These are phyloP conservation scores for Trichoderma breve DNA, from an alignment of 2,329 filamentous ascomycete species.

Conservation along the genomic window DNA sequence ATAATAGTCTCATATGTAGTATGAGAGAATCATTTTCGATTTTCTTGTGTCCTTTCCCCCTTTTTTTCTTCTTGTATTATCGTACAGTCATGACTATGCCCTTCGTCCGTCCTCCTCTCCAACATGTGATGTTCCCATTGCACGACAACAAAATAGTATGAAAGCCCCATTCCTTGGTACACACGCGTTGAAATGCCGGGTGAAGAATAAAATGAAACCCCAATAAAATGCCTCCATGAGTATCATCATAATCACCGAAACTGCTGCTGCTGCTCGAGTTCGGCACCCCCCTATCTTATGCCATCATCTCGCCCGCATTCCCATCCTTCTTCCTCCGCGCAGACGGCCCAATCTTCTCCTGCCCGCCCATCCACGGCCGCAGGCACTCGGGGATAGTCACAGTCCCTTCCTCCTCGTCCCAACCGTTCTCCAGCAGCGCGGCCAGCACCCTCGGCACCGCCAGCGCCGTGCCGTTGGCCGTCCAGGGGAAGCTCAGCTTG, in stretches of 20 bases:
- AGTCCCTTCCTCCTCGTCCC: slow-evolving; percentile 66
- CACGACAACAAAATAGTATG: neutral
- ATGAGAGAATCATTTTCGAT: neutral
- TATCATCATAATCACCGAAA: neutral
- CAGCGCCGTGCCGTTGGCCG: slow-evolving; percentile 89
- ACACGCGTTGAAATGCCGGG: neutral
- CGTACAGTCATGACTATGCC: neutral
- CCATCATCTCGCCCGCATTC: slow-evolving; percentile 8
- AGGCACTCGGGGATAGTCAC: slow-evolving; percentile 78
- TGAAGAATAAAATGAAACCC: neutral
- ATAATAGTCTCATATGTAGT: neutral
- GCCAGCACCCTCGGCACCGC: slow-evolving; percentile 88
- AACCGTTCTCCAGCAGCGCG: slow-evolving; percentile 85
- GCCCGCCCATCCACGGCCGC: slow-evolving; percentile 78
- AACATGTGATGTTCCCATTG: neutral
- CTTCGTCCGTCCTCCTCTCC: neutral
- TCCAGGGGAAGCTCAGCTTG: slow-evolving; percentile 74
- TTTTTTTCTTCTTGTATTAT: no score
- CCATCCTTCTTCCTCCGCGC: slow-evolving; percentile 28
- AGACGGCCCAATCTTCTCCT: slow-evolving; percentile 56
- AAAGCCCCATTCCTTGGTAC: neutral
- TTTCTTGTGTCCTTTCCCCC: neutral
- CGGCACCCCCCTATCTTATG: neutral
- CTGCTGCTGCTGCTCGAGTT: neutral
- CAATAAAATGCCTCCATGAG: neutral